Conservation (phyloP, 805 yeast genomes). For the Starmerella scarabaei region DNA sequence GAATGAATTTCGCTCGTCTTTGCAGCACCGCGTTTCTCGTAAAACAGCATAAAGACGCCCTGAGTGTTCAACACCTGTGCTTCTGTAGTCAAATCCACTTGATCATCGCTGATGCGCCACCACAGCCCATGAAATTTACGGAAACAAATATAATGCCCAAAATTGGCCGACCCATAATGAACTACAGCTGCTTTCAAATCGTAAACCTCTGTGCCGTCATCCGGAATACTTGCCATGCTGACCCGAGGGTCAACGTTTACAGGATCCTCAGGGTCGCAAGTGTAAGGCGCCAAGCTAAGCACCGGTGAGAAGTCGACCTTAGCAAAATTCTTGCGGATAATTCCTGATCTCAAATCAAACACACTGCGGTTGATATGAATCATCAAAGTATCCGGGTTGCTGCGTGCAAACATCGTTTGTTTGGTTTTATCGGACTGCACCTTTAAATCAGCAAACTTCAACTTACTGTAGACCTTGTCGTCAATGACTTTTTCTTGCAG, state of each 20-base stretch:
- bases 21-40: conserved; percentile 36
- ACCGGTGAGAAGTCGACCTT: conserved; percentile 62
- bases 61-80: conserved; percentile 67
- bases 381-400: conserved; percentile 51
- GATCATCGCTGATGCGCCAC: conserved; percentile 94
- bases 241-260: conserved; percentile 69
- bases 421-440: conserved; percentile 70
- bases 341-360: conserved; percentile 74
- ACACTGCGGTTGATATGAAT: conserved; percentile 88
- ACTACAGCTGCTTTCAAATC: conserved; percentile 73
- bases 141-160: conserved; percentile 92
- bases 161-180: conserved; percentile 91
- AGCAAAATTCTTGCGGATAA: conserved; percentile 72
- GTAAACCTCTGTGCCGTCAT: conserved; percentile 30
- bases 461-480: conserved; percentile 61
- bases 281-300: conserved; percentile 55
- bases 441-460: conserved; percentile 63
- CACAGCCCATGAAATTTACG: conserved; percentile 71
- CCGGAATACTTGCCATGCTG: conserved; percentile 40
- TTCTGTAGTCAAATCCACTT: conserved; percentile 66
- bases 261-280: conserved; percentile 48
- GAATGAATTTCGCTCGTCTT: conserved; percentile 4
- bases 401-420: conserved; percentile 66
- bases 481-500: conserved; percentile 55
- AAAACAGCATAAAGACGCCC: conserved; percentile 87